Conservation (phyloP, 148 eudicot species). For the Rheum nobile region DNA sequence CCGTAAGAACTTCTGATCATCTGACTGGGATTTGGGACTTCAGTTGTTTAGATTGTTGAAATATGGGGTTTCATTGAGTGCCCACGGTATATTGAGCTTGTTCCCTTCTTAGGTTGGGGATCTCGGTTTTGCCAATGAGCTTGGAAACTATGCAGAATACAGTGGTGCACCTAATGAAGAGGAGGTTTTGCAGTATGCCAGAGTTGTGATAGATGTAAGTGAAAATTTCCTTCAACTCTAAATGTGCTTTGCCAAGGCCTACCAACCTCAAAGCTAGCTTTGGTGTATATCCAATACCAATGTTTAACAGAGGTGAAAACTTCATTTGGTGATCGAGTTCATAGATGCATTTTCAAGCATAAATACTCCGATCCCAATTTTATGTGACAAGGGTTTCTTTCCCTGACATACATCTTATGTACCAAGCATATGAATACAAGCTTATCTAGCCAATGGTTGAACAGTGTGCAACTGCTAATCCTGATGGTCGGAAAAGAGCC, state of each 20-base stretch:
- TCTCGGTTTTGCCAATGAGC: slow-evolving; percentile 66
- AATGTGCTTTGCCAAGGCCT: neutral
- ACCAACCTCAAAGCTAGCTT: neutral
- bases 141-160: slow-evolving; percentile 69
- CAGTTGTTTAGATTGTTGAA: neutral
- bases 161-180: slow-evolving; percentile 81
- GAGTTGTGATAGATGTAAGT: slow-evolving; percentile 67
- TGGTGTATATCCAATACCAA: neutral
- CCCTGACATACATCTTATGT: neutral
- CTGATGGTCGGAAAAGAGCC: slow-evolving; percentile 58
- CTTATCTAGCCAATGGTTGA: neutral
- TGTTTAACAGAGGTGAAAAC: neutral
- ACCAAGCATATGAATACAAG: neutral
- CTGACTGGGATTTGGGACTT: neutral
- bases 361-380: neutral
- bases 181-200: slow-evolving; percentile 65
- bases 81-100: neutral
- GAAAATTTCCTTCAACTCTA: neutral
- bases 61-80: neutral
- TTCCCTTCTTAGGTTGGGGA: slow-evolving; percentile 41
- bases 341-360: neutral
- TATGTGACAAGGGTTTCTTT: neutral
- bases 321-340: neutral
- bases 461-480: slow-evolving; percentile 53
- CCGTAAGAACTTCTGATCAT: slow-evolving; percentile 18